A percentile compares a stretch with the other conserved stretches of the same genome.
These are phyloP conservation scores for Stenogyne calaminthoides DNA, from an alignment of 305 asterid species.

Conservation along the genomic window DNA sequence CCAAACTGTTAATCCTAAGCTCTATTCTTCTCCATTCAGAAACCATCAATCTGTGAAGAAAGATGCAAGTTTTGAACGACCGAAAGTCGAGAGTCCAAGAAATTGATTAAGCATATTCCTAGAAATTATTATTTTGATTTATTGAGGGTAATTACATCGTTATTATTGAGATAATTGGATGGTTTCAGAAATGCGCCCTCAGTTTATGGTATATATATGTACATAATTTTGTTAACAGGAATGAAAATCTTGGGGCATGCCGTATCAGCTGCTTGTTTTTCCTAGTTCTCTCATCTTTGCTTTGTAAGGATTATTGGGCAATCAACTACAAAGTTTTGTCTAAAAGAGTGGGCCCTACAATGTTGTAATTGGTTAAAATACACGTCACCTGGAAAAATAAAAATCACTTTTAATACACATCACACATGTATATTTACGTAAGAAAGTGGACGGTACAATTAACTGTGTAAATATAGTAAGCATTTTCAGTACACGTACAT, in stretches of 20 bases:
- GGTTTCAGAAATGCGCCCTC: not conserved
- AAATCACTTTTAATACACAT: not conserved
- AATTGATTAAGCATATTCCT: constrained; percentile 5
- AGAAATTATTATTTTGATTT: constrained; percentile 20
- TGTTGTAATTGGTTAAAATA: not conserved
- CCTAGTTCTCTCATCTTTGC: not conserved
- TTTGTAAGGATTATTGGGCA: not conserved
- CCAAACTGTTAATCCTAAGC: constrained; percentile 36
- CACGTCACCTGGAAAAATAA: not conserved
- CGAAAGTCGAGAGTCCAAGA: constrained; percentile 34
- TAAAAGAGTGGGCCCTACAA: not conserved
- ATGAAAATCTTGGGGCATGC: not conserved
- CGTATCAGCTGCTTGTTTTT: not conserved
- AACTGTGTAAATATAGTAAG: not conserved
- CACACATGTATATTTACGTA: not conserved
- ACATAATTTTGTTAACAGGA: constrained; percentile 13
- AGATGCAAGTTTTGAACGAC: constrained; percentile 23
- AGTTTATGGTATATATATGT: constrained; percentile 20
- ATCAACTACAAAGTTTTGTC: not conserved
- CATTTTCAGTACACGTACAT: no score
- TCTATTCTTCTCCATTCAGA: constrained; percentile 25
- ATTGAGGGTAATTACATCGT: constrained; percentile 13
- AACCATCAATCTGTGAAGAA: constrained; percentile 32
- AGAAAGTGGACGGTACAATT: no score
- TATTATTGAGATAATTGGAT: constrained; percentile 1